These are phyloP conservation scores for Drosera spatulata DNA, from an alignment of 179 eudicot genomes.

Conservation along the genomic window DNA sequence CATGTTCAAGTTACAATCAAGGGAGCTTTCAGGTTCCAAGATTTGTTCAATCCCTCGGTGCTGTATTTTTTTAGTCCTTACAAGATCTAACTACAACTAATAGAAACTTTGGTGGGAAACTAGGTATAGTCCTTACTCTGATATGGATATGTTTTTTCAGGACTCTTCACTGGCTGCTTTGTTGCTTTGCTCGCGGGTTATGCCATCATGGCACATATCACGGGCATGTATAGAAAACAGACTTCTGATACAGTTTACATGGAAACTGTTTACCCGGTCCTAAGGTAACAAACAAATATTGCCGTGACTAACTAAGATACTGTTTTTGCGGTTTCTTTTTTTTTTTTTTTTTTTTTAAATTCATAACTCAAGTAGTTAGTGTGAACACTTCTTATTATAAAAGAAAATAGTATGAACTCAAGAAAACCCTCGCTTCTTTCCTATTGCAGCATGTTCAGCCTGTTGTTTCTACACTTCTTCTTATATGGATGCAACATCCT, in stretches of 20 bases:
- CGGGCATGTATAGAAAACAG: slow-evolving; percentile 57
- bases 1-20: no score
- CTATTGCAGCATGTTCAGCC: slow-evolving; percentile 79
- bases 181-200: slow-evolving; percentile 73
- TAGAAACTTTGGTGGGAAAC: no score
- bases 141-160: slow-evolving; percentile 17
- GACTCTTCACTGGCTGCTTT: slow-evolving; percentile 74
- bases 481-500: slow-evolving; percentile 91
- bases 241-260: slow-evolving; percentile 61
- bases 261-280: slow-evolving; percentile 94
- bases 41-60: no score
- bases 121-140: background rate
- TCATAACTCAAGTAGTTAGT: no score
- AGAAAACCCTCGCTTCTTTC: background rate
- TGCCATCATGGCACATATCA: slow-evolving; percentile 68
- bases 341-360: no score
- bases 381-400: no score
- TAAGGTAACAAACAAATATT: slow-evolving; percentile 39
- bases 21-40: no score
- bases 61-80: no score
- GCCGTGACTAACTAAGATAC: no score
- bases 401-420: no score
- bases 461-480: slow-evolving; percentile 78
- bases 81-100: no score
- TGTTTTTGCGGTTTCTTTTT: no score